Percentiles rank a stretch among this genome's conserved stretches.
These are phyloP conservation scores for Calonectria fujianensis DNA, from an alignment of 2,329 filamentous ascomycete species.

Conservation along the genomic window DNA sequence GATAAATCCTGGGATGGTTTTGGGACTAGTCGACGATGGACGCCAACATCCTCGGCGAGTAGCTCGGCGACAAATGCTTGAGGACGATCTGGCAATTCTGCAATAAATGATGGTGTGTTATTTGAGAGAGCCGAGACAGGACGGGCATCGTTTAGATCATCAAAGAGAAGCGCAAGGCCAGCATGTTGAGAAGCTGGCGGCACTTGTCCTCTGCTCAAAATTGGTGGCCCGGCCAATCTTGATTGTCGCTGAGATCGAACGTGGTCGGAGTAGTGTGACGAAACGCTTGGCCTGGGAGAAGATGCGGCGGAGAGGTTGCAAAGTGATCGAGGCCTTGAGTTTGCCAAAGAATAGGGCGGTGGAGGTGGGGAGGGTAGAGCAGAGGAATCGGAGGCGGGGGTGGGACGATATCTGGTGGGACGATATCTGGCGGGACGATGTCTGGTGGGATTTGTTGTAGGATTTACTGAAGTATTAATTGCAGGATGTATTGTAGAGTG, in stretches of 20 bases:
- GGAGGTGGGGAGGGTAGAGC: background rate
- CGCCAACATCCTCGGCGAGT: no score
- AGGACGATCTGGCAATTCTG: slow-evolving; percentile 2
- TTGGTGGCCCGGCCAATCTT: background rate
- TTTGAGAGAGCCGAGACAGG: slow-evolving; percentile 2
- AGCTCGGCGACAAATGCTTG: slow-evolving; percentile 6
- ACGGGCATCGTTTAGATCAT: background rate
- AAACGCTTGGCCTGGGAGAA: background rate
- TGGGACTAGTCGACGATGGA: background rate
- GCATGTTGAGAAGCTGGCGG: background rate
- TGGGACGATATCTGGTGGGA: no score
- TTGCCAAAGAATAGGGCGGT: background rate
- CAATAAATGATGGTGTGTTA: background rate
- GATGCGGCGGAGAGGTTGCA: background rate
- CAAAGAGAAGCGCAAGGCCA: background rate
- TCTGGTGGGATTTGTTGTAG: no score
- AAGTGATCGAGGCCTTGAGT: background rate
- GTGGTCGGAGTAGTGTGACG: slow-evolving; percentile 9
- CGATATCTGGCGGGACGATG: no score
- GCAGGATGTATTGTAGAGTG: background rate
- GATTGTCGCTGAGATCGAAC: slow-evolving; percentile 9
- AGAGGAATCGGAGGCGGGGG: no score
- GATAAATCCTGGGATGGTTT: background rate
- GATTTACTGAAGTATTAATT: background rate
- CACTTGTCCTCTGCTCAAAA: background rate